Evolutionary conservation across 495 filamentous ascomycete species (phyloP), one percentile per base, ranked within the genome.

Genomic region (Neurospora sp.): DNA sequence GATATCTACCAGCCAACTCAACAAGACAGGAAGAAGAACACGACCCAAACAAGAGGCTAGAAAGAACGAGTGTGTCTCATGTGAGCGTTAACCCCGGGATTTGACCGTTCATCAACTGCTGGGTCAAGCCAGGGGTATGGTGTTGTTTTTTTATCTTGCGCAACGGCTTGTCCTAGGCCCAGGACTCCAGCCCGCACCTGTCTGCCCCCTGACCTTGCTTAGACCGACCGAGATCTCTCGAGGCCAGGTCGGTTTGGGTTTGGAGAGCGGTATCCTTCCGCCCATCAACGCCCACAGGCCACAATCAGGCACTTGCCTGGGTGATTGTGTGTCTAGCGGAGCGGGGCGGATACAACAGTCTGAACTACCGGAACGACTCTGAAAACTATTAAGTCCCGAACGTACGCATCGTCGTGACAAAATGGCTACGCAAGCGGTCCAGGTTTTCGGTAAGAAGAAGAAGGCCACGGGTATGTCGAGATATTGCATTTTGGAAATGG

Each of bases 391-490:
- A 39, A 68, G 42, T 46, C 72, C 76, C 68, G 73, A 75, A 80
- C 79, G 72, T 77, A 78, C 79, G 74, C 48, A 76, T 73, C 79
- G 76, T 78, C 78, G 78, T 71, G 73, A 73, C 79, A 82, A 79
- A 74, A 82, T 82, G 80, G 78, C 80, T 73, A 70, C 72, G 74
- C 78, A 81, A 74, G 79, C 79, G 75, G 80, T 82, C 70, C 80
- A 82, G 71, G 78, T 79, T 73, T 82, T 82, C 70, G 80, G 80
- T 76, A 82, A 82, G 80, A 82, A 82, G 80, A 82, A 82, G 80
- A 82, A 82, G 75, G 80, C 80, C 78, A 82, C 80, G 70, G 80
- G 79, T 82, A 76, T 72, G 53, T 66, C 53, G 27, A 66, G 75
- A 70, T 73, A 69, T 69, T 75, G 37, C 69, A 42, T n/a, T 42